A percentile compares a stretch with the other conserved stretches of the same genome.
phyloP scores from a whole-genome alignment of 169 alveolate genomes.

The Cryptosporidium andersoni region DNA sequence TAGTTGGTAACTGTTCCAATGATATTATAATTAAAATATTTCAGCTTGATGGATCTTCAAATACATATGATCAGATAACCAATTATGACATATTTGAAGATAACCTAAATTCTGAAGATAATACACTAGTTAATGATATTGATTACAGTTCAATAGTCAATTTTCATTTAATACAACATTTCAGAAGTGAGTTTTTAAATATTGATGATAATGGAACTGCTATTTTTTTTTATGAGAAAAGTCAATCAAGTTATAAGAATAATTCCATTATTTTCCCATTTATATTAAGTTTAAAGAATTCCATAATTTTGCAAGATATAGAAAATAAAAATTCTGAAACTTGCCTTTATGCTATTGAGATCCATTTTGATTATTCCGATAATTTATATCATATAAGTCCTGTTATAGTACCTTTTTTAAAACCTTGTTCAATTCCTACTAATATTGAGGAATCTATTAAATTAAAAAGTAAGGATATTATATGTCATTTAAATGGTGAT shows the following conservation, averaged over 20 bases:
- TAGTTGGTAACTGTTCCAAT: no score
- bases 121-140: background rate
- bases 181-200: slow-evolving; percentile 28
- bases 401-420: slow-evolving; percentile 45
- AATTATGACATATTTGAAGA: background rate
- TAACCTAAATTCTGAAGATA: background rate
- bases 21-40: no score
- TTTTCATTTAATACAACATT: background rate
- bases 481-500: background rate
- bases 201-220: slow-evolving; percentile 23
- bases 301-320: background rate
- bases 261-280: slow-evolving; percentile 32
- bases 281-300: slow-evolving; percentile 2
- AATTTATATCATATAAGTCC: slow-evolving; percentile 13
- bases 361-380: slow-evolving; percentile 17
- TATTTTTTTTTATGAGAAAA: slow-evolving; percentile 10
- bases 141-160: background rate
- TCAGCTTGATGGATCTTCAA: no score
- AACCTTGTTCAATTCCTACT: slow-evolving; percentile 2
- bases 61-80: no score
- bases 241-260: background rate
- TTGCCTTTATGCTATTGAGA: slow-evolving; percentile 32
- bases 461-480: slow-evolving; percentile 5
- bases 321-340: background rate
- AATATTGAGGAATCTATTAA: slow-evolving; percentile 13